Conservation (phyloP, 1,139 yeast genomes). For the Geotrichum cucujoidarum region DNA sequence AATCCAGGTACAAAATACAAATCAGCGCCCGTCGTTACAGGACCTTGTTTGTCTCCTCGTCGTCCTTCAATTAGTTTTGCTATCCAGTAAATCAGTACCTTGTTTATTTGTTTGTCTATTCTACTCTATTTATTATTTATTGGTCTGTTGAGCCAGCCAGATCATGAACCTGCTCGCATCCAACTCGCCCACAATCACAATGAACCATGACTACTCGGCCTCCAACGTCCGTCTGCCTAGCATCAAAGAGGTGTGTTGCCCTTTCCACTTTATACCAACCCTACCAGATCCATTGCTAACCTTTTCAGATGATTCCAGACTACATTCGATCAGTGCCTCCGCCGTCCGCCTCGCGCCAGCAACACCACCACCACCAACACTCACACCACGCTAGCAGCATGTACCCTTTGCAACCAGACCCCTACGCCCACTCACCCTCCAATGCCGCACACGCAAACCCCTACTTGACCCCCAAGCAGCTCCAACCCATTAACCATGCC, state of each 20-base stretch:
- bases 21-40: no score
- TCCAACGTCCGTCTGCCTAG: constrained; percentile 6
- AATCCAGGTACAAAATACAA: no score
- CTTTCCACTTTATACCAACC: not conserved
- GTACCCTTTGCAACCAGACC: constrained; percentile 4
- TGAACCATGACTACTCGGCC: not conserved
- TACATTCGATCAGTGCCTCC: not conserved
- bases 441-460: not conserved
- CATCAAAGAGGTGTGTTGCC: constrained; percentile 3
- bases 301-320: constrained; percentile 6
- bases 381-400: not conserved
- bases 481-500: not conserved
- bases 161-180: constrained; percentile 3
- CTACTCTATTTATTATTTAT: no score
- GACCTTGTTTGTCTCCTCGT: no score
- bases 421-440: not conserved
- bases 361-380: not conserved
- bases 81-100: no score
- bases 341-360: not conserved
- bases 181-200: not conserved
- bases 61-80: no score
- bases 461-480: not conserved
- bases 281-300: not conserved
- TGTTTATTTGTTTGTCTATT: no score
- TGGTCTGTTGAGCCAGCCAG: no score